Evolutionary conservation across 2,329 filamentous ascomycete species (phyloP).

Genomic region (Aspergillus brasiliensis): DNA sequence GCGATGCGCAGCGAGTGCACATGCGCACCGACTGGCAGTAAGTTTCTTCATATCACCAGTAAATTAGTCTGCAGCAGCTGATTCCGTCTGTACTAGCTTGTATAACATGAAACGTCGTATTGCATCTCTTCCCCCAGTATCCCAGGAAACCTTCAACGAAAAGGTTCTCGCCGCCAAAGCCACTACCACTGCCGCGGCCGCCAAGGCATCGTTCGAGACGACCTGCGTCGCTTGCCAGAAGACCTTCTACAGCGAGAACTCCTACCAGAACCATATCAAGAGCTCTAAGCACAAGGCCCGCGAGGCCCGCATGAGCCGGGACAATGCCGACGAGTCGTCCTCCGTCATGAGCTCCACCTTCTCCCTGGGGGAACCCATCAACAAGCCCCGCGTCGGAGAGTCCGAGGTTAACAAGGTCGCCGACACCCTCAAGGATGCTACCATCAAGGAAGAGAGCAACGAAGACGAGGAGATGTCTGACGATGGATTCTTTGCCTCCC

Average conservation of each 20-base stretch:
- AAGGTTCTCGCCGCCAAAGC: conserved; percentile 93
- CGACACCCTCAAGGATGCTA: conserved; percentile 71
- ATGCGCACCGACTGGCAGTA: conserved; percentile 99
- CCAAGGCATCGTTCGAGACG: conserved; percentile 86
- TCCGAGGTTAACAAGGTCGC: conserved; percentile 77
- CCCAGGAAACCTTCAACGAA: conserved; percentile 90
- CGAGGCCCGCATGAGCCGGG: conserved; percentile 54
- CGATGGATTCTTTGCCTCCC: conserved; percentile 51
- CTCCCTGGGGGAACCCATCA: conserved; percentile 79
- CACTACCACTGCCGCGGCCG: conserved; percentile 77
- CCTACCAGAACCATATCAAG: conserved; percentile 86
- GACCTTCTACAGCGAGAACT: conserved; percentile 95
- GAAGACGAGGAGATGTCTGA: conserved; percentile 46
- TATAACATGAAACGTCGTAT: conserved; percentile 97
- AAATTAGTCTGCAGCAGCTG: not conserved
- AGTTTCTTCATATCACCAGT: conserved; percentile 44
- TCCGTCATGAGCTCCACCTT: conserved; percentile 91
- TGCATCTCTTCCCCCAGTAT: conserved; percentile 83
- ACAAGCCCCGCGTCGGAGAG: conserved; percentile 62
- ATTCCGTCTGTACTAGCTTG: conserved; percentile 57
- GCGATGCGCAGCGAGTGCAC: conserved; percentile 88
- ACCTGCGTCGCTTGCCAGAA: conserved; percentile 80
- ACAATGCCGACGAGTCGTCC: conserved; percentile 65
- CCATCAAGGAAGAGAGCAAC: conserved; percentile 51
- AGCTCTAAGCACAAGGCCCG: conserved; percentile 86